These are phyloP conservation scores for Carpinus fangiana DNA, from an alignment of 306 rosid species.

Conservation along the genomic window DNA sequence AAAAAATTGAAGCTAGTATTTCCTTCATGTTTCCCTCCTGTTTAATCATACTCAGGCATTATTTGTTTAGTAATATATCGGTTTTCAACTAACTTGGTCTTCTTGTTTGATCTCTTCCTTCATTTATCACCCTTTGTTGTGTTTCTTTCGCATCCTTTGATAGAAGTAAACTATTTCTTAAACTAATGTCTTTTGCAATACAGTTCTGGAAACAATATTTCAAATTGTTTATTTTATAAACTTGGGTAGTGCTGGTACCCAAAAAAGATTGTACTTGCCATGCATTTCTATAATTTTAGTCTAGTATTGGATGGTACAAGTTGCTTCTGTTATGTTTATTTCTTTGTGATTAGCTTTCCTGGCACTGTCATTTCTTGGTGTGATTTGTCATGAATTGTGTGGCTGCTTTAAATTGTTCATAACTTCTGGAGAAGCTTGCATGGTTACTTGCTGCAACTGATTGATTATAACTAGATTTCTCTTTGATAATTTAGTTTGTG, in stretches of 20 bases:
- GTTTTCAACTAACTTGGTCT: too few relatives aligned
- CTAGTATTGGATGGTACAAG: neutral
- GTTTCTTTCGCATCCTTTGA: neutral
- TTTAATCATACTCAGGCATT: neutral
- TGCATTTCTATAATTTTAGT: neutral
- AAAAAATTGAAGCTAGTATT: neutral
- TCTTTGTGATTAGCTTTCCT: neutral
- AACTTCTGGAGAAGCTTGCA: slow-evolving; percentile 1
- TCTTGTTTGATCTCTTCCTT: neutral
- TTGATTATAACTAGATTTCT: neutral
- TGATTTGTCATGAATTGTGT: neutral
- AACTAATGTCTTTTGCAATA: neutral
- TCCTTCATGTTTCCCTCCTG: neutral
- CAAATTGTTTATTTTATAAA: neutral
- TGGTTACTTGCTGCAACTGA: slow-evolving; percentile 7
- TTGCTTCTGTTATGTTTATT: neutral
- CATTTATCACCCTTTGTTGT: neutral
- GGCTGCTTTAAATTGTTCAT: neutral
- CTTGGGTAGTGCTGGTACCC: neutral
- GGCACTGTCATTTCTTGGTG: neutral
- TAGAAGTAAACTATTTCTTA: neutral
- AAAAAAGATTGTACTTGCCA: neutral
- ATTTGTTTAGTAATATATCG: neutral
- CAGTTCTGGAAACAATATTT: neutral
- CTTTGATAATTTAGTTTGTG: slow-evolving; percentile 9